phyloP scores from a whole-genome alignment of 2,329 filamentous ascomycete species.

The Coniochaeta sp. region DNA sequence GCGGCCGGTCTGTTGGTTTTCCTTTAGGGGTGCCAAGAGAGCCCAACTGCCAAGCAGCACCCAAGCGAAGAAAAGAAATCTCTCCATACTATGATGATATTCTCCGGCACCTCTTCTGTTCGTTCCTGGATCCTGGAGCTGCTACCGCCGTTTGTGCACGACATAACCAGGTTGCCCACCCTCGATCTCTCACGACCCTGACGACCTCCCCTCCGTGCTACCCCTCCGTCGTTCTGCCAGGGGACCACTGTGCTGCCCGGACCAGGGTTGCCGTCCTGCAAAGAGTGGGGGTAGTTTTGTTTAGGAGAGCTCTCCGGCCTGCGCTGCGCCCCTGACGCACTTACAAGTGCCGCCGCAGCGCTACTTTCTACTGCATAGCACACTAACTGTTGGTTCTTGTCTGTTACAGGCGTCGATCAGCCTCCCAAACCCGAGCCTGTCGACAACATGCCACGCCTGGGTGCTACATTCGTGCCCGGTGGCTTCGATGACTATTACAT shows the following conservation, averaged over 20 bases:
- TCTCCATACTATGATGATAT: too few species aligned
- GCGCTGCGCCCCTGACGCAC: not conserved
- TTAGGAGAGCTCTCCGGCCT: not conserved
- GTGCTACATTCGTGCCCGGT: conserved; percentile 52
- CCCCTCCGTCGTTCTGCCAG: not conserved
- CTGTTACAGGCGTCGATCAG: conserved; percentile 3
- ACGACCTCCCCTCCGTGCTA: not conserved
- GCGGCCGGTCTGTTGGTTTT: too few species aligned
- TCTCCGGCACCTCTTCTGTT: too few species aligned
- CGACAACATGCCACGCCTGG: conserved; percentile 21
- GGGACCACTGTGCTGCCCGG: too few species aligned
- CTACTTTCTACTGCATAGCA: not conserved
- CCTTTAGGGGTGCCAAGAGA: too few species aligned
- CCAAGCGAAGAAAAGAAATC: too few species aligned
- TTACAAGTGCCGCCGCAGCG: not conserved
- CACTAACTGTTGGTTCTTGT: not conserved
- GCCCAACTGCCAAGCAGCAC: too few species aligned
- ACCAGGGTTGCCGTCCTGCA: not conserved
- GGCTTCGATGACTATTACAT: conserved; percentile 54
- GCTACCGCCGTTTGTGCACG: not conserved
- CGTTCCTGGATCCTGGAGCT: too few species aligned
- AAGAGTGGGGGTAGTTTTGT: not conserved
- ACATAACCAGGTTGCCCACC: not conserved
- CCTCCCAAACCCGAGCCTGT: not conserved
- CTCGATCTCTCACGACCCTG: too few species aligned